These are phyloP conservation scores for Cladobotryum mycophilum DNA, from an alignment of 2,329 filamentous ascomycete genomes.

Conservation along the genomic window DNA sequence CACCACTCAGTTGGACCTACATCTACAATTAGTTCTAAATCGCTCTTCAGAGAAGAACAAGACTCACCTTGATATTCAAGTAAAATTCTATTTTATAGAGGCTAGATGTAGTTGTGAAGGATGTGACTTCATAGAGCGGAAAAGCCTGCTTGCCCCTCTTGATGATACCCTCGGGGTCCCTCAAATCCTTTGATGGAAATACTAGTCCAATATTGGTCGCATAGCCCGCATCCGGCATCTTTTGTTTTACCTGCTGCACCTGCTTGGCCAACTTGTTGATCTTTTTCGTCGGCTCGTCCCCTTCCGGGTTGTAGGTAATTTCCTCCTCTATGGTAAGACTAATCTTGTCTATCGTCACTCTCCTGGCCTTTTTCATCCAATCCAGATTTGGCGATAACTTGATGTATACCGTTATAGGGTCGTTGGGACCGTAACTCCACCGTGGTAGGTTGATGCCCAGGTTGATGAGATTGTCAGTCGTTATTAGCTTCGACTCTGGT, in stretches of 20 bases:
- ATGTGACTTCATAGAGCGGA: slow-evolving; percentile 79
- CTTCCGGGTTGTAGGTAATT: slow-evolving; percentile 97
- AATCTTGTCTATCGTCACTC: slow-evolving; percentile 90
- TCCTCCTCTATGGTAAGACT: slow-evolving; percentile 93
- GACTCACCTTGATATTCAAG: slow-evolving; percentile 76
- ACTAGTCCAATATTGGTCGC: slow-evolving; percentile 87
- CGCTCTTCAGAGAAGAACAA: not conserved
- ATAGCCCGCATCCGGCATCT: slow-evolving; percentile 84
- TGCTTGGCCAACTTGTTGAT: slow-evolving; percentile 81
- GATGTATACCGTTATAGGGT: slow-evolving; percentile 94
- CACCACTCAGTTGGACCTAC: slow-evolving; percentile 81
- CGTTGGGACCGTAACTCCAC: slow-evolving; percentile 93
- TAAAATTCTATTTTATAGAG: slow-evolving; percentile 99
- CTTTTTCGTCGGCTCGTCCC: slow-evolving; percentile 88
- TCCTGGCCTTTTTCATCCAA: slow-evolving; percentile 83
- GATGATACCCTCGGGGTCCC: slow-evolving; percentile 82
- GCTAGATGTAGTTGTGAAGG: slow-evolving; percentile 89
- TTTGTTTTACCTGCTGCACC: slow-evolving; percentile 72
- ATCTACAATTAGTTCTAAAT: slow-evolving; percentile 14
- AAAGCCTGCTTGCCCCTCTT: slow-evolving; percentile 80
- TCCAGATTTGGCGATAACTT: slow-evolving; percentile 88
- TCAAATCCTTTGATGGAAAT: slow-evolving; percentile 82
- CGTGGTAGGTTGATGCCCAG: slow-evolving; percentile 86
- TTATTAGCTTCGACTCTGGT: slow-evolving; percentile 78
- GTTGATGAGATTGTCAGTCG: slow-evolving; percentile 85